Base-by-base conservation (phyloP, 495 filamentous ascomycete species). In the Podospora conica region DNA sequence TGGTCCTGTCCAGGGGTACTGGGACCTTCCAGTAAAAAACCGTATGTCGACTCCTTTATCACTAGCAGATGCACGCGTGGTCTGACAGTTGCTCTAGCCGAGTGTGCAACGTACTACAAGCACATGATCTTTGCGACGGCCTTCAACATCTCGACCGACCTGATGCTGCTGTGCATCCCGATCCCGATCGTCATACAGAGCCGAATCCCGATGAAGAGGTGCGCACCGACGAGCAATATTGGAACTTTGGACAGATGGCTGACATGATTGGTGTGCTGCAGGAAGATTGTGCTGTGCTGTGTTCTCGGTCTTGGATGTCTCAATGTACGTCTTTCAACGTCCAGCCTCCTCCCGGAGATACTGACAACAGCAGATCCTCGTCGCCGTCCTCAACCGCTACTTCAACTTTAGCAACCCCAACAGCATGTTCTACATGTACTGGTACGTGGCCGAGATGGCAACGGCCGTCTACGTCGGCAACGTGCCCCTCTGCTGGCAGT, bases 131-230 rank as follows among this genome's bases (percentile, higher is more conserved):
- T 78, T 22, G 74, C 83, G 59, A 78, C 72, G 1, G 69, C 69
- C 61, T 83, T 84, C 73, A 84, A 85, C 65, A 80, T 85, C 60
- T 75, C 73, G 58, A 81, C 81, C 9, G 83, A 84, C 66, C 2
- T 82, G 3, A 69, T 79, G 65, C 81, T 84, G 72, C 74, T 85
- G 23, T 55, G 68, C 55, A 78, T 85, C 56, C 76, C 80, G 3
- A 63, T 84, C 8, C 80, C 81, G 0, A 65, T 83, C 0, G 60
- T 85, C 29, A 59, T 75, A 9, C 68, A 69, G 10, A 72, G 77
- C 15, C 75, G 72, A 22, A 67, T 84, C 31, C 77, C 77, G 0
- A 57, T 67, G 23, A 75, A 73, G 40, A 48, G 40, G 40, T 48
- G 18, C 40, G 40, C 11, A 31, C 29, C 40, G 25, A 27, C 15